Evolutionary conservation across 1,139 yeast genomes (phyloP).

Genomic region (Suhomyces wounanorum): DNA sequence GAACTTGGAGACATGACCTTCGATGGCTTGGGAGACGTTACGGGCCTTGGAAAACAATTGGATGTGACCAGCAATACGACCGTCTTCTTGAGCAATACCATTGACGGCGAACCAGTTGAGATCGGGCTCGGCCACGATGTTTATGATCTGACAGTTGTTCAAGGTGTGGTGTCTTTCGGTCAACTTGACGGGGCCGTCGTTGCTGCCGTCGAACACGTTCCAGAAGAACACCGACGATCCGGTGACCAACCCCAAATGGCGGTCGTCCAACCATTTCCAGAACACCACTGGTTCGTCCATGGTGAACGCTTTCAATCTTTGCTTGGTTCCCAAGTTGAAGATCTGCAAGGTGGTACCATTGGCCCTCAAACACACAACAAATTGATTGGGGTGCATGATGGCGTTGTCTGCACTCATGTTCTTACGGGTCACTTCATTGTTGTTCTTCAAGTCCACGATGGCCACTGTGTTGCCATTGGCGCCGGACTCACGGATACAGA

Average conservation of each 20-base stretch:
- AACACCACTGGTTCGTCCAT: slow-evolving; percentile 87
- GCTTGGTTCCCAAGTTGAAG: slow-evolving; percentile 84
- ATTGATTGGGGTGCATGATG: slow-evolving; percentile 88
- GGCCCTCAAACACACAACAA: slow-evolving; percentile 90
- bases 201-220: slow-evolving; percentile 83
- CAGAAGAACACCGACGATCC: slow-evolving; percentile 74
- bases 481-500: slow-evolving; percentile 81
- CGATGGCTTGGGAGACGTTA: slow-evolving; percentile 93
- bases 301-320: slow-evolving; percentile 85
- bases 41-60: slow-evolving; percentile 88
- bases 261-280: slow-evolving; percentile 90
- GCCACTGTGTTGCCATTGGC: slow-evolving; percentile 86
- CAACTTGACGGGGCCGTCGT: slow-evolving; percentile 71
- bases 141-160: slow-evolving; percentile 85
- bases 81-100: slow-evolving; percentile 94
- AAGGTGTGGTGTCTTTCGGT: slow-evolving; percentile 84
- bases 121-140: slow-evolving; percentile 78
- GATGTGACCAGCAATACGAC: slow-evolving; percentile 94
- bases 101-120: slow-evolving; percentile 93
- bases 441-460: slow-evolving; percentile 79
- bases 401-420: slow-evolving; percentile 98
- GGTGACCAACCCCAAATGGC: slow-evolving; percentile 81
- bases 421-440: slow-evolving; percentile 75
- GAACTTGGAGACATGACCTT: slow-evolving; percentile 95
- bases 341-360: slow-evolving; percentile 95